Evolutionary conservation across 139 green algal species (phyloP), one percentile per base, ranked within the genome.

Genomic region (Astrephomene gubernaculifera): DNA sequence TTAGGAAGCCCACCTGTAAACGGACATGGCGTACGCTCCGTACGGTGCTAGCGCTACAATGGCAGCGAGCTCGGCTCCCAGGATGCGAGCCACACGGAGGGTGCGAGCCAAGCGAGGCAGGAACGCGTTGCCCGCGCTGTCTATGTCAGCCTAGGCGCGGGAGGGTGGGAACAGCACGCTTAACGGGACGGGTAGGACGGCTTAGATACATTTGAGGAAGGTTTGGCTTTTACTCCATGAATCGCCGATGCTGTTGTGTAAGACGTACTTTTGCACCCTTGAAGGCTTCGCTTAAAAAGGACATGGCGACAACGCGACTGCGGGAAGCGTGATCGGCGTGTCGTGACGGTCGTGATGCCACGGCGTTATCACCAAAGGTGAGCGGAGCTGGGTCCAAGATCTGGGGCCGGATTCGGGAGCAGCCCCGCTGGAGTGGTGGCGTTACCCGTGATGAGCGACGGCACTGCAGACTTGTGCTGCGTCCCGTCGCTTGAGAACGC

Each of bases 21-120:
- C 71, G 2, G 35, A 36, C 67, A 92, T 69, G 12, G 88, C 85
- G 53, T 86, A 80, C 1, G 87, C 10, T 8, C 87, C 90, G 57
- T 92, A 95, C 14, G 92, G 90, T 31, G 86, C 88, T 14, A 93
- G 79, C 10, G 65, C 39, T 39, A 90, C 70, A 2, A 89, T 89
- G 19, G 84, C 89, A 0, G 85, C 60, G 2, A 95, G 61, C 80
- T 95, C 93, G 25, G 64, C 35, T 22, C 81, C 78, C 33, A 96
- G 61, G 39, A 94, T 89, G 43, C 85, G 64, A 24, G 71, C 54
- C 3, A 82, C 79, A 0, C 60, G 63, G 21, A 33, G 41, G 44
- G 83, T 2, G 27, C 79, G 67, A 29, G 61, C 76, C 60, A 83
- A n/a, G 10, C 60, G 60, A 2, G 76, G 76, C 3, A 53, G 38